Conservation (phyloP, 202 grass and related monocot genomes). For the Saccharum hybrid region DNA sequence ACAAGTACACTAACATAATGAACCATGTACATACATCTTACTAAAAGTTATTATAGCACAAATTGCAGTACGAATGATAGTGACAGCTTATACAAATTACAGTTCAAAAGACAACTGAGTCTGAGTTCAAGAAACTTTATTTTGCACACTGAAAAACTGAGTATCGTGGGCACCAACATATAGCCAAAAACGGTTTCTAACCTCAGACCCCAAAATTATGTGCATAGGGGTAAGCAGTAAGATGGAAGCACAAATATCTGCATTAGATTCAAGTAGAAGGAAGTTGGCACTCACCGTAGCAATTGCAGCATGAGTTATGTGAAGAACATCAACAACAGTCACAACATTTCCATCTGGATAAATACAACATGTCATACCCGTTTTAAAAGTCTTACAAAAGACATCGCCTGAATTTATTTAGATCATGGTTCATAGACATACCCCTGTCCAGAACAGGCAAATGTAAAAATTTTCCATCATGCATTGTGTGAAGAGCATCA, state of each 20-base stretch:
- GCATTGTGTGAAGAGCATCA: slow-evolving; percentile 96
- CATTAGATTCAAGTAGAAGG: slow-evolving; percentile 9
- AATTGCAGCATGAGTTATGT: slow-evolving; percentile 95
- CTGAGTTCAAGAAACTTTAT: background rate
- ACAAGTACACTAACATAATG: background rate
- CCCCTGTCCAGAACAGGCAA: slow-evolving; percentile 88
- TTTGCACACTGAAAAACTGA: background rate
- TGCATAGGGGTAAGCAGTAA: background rate
- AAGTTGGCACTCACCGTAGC: slow-evolving; percentile 64
- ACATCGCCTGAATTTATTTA: slow-evolving; percentile 18
- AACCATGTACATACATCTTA: background rate
- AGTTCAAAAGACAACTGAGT: background rate
- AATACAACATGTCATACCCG: slow-evolving; percentile 25
- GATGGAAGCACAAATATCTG: background rate
- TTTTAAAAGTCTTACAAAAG: slow-evolving; percentile 17
- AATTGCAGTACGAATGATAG: slow-evolving; percentile 6
- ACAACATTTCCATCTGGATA: slow-evolving; percentile 84
- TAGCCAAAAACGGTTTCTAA: slow-evolving; percentile 5
- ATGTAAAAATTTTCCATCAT: slow-evolving; percentile 92
- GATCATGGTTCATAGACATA: slow-evolving; percentile 37
- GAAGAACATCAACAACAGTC: slow-evolving; percentile 92
- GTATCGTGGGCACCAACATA: slow-evolving; percentile 14
- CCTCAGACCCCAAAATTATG: background rate
- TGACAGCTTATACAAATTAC: background rate
- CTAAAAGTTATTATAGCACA: background rate